Evolutionary conservation across 495 filamentous ascomycete genomes (phyloP).

Genomic region (Peziza echinospora): DNA sequence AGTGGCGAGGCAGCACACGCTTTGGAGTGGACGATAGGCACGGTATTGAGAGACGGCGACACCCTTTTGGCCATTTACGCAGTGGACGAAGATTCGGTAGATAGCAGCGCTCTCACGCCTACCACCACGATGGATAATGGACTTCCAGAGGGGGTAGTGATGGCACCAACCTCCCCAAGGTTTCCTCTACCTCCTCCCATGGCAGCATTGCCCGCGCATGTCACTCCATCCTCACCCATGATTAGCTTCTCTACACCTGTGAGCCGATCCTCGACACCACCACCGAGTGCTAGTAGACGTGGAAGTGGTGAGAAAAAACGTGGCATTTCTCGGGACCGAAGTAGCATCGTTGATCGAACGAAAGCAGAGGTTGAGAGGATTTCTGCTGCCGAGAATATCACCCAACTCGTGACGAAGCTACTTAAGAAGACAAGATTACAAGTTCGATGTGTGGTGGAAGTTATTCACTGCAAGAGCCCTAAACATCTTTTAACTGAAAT

Average conservation of each 20-base stretch:
- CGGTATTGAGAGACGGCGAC: slow-evolving; percentile 83
- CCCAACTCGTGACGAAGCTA: slow-evolving; percentile 55
- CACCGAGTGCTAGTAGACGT: slow-evolving; percentile 17
- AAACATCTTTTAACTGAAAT: slow-evolving; percentile 69
- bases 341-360: slow-evolving; percentile 20
- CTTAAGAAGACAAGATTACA: slow-evolving; percentile 78
- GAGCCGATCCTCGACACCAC: slow-evolving; percentile 21
- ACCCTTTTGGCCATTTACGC: slow-evolving; percentile 82
- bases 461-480: slow-evolving; percentile 93
- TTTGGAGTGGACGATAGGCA: slow-evolving; percentile 91
- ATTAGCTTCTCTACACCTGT: slow-evolving; percentile 18
- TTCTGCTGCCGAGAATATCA: slow-evolving; percentile 53
- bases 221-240: not conserved
- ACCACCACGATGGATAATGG: slow-evolving; percentile 15
- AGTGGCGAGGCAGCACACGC: slow-evolving; percentile 87
- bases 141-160: slow-evolving; percentile 14
- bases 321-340: slow-evolving; percentile 11
- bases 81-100: slow-evolving; percentile 59
- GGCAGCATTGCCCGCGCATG: not conserved
- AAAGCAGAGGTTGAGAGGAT: slow-evolving; percentile 56
- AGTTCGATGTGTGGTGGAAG: slow-evolving; percentile 77
- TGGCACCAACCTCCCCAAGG: slow-evolving; percentile 5
- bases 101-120: slow-evolving; percentile 1
- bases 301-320: slow-evolving; percentile 13
- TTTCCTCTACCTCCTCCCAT: slow-evolving; percentile 1